Conservation (phyloP, 2,329 filamentous ascomycete species). For the Massarina eburnea region DNA sequence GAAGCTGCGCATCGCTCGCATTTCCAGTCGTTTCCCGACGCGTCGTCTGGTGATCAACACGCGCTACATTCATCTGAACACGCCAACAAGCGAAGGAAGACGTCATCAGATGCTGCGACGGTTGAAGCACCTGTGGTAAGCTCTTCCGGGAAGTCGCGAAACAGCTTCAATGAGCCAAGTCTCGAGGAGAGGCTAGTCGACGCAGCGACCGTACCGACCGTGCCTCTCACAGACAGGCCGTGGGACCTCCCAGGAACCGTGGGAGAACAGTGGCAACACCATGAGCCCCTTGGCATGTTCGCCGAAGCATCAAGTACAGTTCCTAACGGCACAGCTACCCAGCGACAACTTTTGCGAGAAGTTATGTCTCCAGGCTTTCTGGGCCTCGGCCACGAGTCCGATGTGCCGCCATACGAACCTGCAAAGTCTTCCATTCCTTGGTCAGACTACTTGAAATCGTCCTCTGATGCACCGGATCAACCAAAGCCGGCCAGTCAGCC, state of each 20-base stretch:
- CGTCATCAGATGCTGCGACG: slow-evolving; percentile 10
- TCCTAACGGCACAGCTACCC: slow-evolving; percentile 45
- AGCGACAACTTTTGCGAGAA: slow-evolving; percentile 44
- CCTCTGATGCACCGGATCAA: slow-evolving; percentile 15
- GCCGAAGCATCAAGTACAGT: slow-evolving; percentile 46
- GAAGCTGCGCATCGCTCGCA: slow-evolving; percentile 28
- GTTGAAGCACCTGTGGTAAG: slow-evolving; percentile 4
- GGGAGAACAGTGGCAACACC: slow-evolving; percentile 38
- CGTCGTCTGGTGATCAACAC: slow-evolving; percentile 8
- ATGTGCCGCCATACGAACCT: slow-evolving; percentile 17
- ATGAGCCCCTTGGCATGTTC: slow-evolving; percentile 46
- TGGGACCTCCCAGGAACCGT: slow-evolving; percentile 38
- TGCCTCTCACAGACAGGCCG: slow-evolving; percentile 2
- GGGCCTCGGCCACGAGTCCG: slow-evolving; percentile 19
- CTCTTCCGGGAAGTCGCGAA: slow-evolving; percentile 16
- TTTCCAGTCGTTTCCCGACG: slow-evolving; percentile 19
- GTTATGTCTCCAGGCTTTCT: slow-evolving; percentile 29
- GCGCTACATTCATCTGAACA: slow-evolving; percentile 23
- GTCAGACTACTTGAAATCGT: slow-evolving; percentile 38
- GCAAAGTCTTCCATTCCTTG: slow-evolving; percentile 38
- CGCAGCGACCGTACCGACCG: background rate
- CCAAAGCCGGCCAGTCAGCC: slow-evolving; percentile 9
- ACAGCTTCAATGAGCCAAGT: slow-evolving; percentile 10
- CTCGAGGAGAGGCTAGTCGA: slow-evolving; percentile 1
- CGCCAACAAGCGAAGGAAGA: slow-evolving; percentile 27